Evolutionary conservation across 1,139 yeast genomes (phyloP).

Genomic region (Kodamaea sp.): DNA sequence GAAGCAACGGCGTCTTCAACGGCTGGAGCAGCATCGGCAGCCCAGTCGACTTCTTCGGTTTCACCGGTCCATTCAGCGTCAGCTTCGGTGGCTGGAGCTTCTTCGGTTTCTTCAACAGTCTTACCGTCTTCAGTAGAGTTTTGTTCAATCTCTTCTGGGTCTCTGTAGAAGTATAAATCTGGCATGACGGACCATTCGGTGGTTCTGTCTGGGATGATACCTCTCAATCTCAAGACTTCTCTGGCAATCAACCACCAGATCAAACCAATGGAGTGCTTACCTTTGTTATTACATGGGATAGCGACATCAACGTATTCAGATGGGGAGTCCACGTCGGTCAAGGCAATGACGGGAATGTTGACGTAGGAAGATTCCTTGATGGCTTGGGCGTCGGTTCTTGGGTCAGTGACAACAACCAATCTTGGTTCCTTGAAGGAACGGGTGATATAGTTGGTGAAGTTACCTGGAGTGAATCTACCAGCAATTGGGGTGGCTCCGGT

Average conservation of each 20-base stretch:
- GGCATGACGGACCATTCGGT: constrained; percentile 99
- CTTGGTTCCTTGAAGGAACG: constrained; percentile 99
- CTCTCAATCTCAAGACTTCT: constrained; percentile 99
- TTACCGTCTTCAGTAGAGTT: constrained; percentile 68
- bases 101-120: constrained; percentile 51
- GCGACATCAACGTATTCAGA: constrained; percentile 99
- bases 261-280: constrained; percentile 99
- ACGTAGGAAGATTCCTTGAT: constrained; percentile 99
- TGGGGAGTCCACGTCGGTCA: constrained; percentile 98
- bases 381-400: constrained; percentile 99
- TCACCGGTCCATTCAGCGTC: constrained; percentile 57
- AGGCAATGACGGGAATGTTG: constrained; percentile 99
- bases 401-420: constrained; percentile 98
- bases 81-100: constrained; percentile 52
- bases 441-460: constrained; percentile 99
- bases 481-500: constrained; percentile 99
- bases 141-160: constrained; percentile 98
- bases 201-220: constrained; percentile 94
- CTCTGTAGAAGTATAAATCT: constrained; percentile 99
- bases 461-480: constrained; percentile 99
- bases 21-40: constrained; percentile 67
- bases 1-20: constrained; percentile 78
- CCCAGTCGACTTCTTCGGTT: constrained; percentile 65
- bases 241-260: constrained; percentile 99
- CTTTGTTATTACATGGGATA: constrained; percentile 99